Evolutionary conservation across 176 grass and related monocot species (phyloP).

Genomic region (Oryza nivara): DNA sequence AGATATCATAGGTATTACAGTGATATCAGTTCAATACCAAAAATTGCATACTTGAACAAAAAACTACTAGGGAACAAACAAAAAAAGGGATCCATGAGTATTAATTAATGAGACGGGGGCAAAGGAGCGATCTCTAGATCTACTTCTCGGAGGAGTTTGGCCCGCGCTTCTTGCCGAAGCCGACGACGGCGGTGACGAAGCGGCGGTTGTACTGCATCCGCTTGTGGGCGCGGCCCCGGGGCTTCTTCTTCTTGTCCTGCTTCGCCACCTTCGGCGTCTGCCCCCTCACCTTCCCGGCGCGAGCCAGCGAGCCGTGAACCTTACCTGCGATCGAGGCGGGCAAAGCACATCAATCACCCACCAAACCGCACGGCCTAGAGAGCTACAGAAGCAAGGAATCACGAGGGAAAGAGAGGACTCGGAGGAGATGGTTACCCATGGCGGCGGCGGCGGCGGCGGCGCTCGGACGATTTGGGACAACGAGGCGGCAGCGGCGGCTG

Average conservation of each 20-base stretch:
- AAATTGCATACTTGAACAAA: conserved; percentile 2
- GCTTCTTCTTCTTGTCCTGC: conserved; percentile 92
- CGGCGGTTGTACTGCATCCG: conserved; percentile 90
- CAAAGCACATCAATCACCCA: neutral
- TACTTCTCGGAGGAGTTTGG: conserved; percentile 92
- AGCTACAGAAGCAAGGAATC: neutral
- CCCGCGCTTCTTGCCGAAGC: conserved; percentile 89
- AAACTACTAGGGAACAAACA: conserved; percentile 7
- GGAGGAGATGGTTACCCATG: conserved; percentile 59
- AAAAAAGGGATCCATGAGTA: neutral
- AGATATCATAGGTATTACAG: conserved; percentile 18
- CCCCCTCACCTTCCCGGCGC: conserved; percentile 82
- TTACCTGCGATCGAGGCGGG: conserved; percentile 51
- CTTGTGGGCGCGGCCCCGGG: conserved; percentile 80
- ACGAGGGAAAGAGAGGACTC: neutral
- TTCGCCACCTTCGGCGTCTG: conserved; percentile 93
- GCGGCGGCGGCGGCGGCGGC: neutral
- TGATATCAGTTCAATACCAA: conserved; percentile 14
- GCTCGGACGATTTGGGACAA: neutral
- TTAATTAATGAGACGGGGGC: neutral
- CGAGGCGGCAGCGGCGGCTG: neutral
- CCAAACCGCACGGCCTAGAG: neutral
- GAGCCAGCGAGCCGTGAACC: conserved; percentile 86
- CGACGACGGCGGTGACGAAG: conserved; percentile 88
- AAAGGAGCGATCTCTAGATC: conserved; percentile 36